Conservation (phyloP, 2,329 filamentous ascomycete species). For the Chaetomium strumarium region DNA sequence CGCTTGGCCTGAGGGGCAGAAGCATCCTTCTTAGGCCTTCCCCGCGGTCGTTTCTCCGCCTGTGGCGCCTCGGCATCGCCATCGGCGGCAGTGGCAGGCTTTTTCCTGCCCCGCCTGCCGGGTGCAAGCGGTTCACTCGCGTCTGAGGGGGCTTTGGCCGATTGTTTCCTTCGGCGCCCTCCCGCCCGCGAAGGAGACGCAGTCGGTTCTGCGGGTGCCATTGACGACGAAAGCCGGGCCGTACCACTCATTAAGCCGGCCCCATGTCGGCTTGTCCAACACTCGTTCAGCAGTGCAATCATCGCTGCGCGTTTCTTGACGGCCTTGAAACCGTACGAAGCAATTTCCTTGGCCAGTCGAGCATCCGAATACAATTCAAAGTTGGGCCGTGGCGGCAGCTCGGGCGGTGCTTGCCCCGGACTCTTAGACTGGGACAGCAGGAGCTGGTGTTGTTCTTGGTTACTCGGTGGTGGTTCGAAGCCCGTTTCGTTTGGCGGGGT, state of each 20-base stretch:
- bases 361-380: constrained; percentile 57
- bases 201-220: constrained; percentile 9
- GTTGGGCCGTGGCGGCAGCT: constrained; percentile 39
- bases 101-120: neutral
- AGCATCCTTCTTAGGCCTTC: constrained; percentile 27
- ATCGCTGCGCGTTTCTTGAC: constrained; percentile 62
- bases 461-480: constrained; percentile 28
- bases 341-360: constrained; percentile 56
- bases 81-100: neutral
- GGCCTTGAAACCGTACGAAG: constrained; percentile 65
- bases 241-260: constrained; percentile 3
- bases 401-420: constrained; percentile 1
- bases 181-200: constrained; percentile 20
- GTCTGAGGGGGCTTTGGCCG: constrained; percentile 6
- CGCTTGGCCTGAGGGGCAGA: neutral
- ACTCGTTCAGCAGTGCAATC: constrained; percentile 63
- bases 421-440: constrained; percentile 22
- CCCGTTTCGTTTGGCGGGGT: constrained; percentile 1
- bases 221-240: constrained; percentile 16
- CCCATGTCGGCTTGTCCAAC: constrained; percentile 58
- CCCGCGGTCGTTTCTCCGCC: constrained; percentile 22
- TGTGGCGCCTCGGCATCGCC: neutral
- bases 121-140: neutral
- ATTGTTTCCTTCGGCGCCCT: constrained; percentile 33
- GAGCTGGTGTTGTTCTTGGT: constrained; percentile 28